Base-by-base conservation (phyloP, 2,329 filamentous ascomycete genomes). In the Alternaria incomplexa region DNA sequence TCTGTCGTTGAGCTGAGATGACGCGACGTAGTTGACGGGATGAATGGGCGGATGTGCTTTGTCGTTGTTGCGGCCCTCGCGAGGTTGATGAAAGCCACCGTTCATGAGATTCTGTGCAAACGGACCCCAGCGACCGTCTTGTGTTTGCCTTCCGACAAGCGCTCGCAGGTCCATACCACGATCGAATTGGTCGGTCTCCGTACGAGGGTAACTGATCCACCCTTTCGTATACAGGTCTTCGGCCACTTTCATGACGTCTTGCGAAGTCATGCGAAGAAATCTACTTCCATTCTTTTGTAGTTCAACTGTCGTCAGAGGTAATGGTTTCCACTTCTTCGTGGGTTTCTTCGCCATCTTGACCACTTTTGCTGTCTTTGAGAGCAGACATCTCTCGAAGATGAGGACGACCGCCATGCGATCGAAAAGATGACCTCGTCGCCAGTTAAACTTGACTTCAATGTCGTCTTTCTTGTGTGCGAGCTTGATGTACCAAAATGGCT, bases 41-140 rank as follows among this genome's bases (percentile, higher is more conserved):
- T 99, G 96, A 63, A 99, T 99, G 0, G 96, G 96, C 25, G 96
- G 96, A 81, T 99, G 96, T 0, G 96, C 96, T 80, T 97, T 96
- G 80, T 99, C 96, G 79, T 99, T 97, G 77, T 98, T 89, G 56
- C 89, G 87, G 5, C 96, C 96, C 68, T 90, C 87, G 45, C 95
- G 89, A 17, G 96, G 96, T 68, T 91, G 90, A 50, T 88, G 88
- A 77, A 97, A 98, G 9, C 85, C 90, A 4, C 93, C 93, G 65
- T 91, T 85, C 28, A 92, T 82, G 10, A 98, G 85, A 17, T 82
- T 85, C 77, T 91, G 91, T 5, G 95, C 93, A 78, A 94, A 97
- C 20, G 82, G 77, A 0, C 93, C 93, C 96, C 95, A 99, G 65
- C 85, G 82, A 45, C 83, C 82, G 74, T 93, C 92, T 62, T 89